Conservation (phyloP, 352 stramenopile genomes). For the Globisporangium camurandrum region DNA sequence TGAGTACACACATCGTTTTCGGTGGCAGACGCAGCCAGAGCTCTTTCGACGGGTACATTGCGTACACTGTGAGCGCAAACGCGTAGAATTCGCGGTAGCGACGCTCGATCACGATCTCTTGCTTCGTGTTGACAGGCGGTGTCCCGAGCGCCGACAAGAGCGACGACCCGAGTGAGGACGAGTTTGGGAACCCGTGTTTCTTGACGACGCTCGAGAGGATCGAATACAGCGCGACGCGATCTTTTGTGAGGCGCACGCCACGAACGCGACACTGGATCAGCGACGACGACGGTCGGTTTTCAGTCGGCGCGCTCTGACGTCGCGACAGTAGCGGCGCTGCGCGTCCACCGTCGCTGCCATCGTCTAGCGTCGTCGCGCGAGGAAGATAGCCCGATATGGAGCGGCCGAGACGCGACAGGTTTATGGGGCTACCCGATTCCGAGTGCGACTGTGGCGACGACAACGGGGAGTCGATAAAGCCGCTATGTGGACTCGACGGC, state of each 20-base stretch:
- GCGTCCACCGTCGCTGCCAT: too few relatives aligned
- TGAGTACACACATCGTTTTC: slow-evolving; percentile 56
- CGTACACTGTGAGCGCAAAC: slow-evolving; percentile 48
- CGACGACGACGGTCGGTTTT: slow-evolving; percentile 1
- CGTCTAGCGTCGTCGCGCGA: too few relatives aligned
- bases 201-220: slow-evolving; percentile 37
- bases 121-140: background rate
- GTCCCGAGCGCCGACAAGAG: slow-evolving; percentile 6
- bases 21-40: slow-evolving; percentile 51
- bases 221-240: slow-evolving; percentile 48
- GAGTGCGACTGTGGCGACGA: background rate
- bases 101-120: slow-evolving; percentile 48
- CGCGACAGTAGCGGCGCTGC: background rate
- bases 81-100: slow-evolving; percentile 76
- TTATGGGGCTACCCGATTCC: background rate
- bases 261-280: slow-evolving; percentile 42
- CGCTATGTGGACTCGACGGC: background rate
- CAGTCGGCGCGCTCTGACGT: background rate
- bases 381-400: slow-evolving; percentile 6
- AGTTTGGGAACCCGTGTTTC: background rate
- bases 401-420: slow-evolving; percentile 9
- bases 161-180: slow-evolving; percentile 2
- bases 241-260: slow-evolving; percentile 40
- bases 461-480: background rate
- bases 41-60: slow-evolving; percentile 54